These are phyloP conservation scores for Coprinellus micaceus DNA, from an alignment of 768 basidiomycete species.

Conservation along the genomic window DNA sequence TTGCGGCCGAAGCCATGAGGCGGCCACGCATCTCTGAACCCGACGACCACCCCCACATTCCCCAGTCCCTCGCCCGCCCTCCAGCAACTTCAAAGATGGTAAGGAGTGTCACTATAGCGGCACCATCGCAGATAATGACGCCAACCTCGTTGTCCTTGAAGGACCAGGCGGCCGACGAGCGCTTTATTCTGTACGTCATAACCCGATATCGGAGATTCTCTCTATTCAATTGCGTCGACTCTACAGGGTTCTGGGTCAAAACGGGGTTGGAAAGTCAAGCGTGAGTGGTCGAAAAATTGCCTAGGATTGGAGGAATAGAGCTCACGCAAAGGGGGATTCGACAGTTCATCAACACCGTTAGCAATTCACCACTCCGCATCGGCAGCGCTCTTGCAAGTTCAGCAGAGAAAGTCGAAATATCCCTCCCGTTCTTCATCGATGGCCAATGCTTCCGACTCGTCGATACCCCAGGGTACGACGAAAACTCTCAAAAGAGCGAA, in stretches of 20 bases:
- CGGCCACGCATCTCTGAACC: neutral
- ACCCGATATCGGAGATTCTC: neutral
- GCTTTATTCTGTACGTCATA: constrained; percentile 1
- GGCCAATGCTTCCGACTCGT: constrained; percentile 9
- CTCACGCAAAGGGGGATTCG: too few species aligned
- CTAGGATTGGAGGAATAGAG: too few species aligned
- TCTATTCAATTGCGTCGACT: neutral
- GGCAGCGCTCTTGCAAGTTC: constrained; percentile 1
- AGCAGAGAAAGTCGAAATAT: constrained; percentile 7
- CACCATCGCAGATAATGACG: neutral
- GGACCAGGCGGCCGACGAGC: neutral
- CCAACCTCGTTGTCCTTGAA: neutral
- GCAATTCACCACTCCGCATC: constrained; percentile 11
- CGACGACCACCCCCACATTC: neutral
- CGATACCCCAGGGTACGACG: constrained; percentile 15
- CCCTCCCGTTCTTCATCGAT: constrained; percentile 10
- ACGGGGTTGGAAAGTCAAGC: constrained; percentile 8
- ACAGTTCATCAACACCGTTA: constrained; percentile 11
- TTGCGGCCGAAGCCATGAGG: constrained; percentile 1
- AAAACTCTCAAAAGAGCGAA: constrained; percentile 9
- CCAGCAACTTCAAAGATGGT: neutral
- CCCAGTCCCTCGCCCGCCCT: neutral
- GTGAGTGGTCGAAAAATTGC: constrained; percentile 1
- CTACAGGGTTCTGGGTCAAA: constrained; percentile 7
- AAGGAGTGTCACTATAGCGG: neutral